These are phyloP conservation scores for Exophiala oligosperma DNA, from an alignment of 2,329 filamentous ascomycete genomes.

Conservation along the genomic window DNA sequence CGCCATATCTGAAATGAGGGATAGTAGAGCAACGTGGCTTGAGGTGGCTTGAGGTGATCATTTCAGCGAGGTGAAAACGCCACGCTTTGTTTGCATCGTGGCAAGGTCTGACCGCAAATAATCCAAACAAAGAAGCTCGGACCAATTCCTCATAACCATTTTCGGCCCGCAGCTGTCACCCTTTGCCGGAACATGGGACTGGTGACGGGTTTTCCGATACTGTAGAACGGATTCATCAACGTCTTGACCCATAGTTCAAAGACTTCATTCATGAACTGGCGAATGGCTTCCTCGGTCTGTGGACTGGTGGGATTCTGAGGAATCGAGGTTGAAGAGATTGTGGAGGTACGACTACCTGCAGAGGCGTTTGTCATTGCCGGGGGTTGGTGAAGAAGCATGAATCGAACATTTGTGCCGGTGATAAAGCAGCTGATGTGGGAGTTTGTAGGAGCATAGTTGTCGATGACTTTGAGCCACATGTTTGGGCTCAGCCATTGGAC, in stretches of 20 bases:
- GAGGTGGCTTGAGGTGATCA: background rate
- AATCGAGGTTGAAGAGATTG: slow-evolving; percentile 62
- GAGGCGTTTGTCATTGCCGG: slow-evolving; percentile 41
- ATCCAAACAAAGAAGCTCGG: slow-evolving; percentile 2
- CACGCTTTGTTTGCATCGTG: slow-evolving; percentile 1
- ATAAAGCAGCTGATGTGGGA: slow-evolving; percentile 94
- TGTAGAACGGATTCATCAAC: slow-evolving; percentile 95
- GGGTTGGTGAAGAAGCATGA: slow-evolving; percentile 90
- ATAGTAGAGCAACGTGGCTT: background rate
- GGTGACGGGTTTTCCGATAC: slow-evolving; percentile 76
- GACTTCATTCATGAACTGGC: slow-evolving; percentile 91
- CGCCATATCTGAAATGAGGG: background rate
- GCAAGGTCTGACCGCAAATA: slow-evolving; percentile 8
- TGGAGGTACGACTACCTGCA: slow-evolving; percentile 35
- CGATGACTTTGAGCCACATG: slow-evolving; percentile 95
- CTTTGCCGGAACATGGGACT: slow-evolving; percentile 82
- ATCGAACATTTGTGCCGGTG: slow-evolving; percentile 88
- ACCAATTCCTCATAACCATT: slow-evolving; percentile 68
- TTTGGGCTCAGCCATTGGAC: slow-evolving; percentile 87
- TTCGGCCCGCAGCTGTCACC: slow-evolving; percentile 85
- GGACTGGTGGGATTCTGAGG: slow-evolving; percentile 82
- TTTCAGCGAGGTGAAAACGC: background rate
- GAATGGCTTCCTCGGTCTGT: slow-evolving; percentile 91
- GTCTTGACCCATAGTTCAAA: slow-evolving; percentile 98
- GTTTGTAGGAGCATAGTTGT: slow-evolving; percentile 82